Evolutionary conservation across 2,329 filamentous ascomycete species (phyloP), one percentile per base, ranked within the genome.

Genomic region (Escovopsis sp.): DNA sequence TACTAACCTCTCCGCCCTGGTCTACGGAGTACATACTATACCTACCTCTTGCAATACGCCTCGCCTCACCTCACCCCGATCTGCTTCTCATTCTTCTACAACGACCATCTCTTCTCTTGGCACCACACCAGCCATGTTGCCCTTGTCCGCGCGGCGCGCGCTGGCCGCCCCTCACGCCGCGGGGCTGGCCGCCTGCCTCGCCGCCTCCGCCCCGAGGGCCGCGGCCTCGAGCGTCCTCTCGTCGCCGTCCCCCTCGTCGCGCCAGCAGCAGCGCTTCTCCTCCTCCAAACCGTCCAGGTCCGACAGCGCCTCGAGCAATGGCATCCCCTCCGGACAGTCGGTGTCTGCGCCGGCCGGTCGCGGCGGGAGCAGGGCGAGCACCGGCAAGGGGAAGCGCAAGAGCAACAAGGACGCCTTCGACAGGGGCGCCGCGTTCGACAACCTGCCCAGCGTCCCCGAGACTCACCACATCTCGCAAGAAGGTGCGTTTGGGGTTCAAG

Each of bases 371-470:
- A 68, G 68, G 58, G 49, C 64, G 19, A 53, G 57, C 43, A 53
- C 57, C 43, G 60, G 63, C 48, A 70, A 75, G 51, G 76, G 74
- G 65, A 62, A 70, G 53, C 77, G 71, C 60, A 70, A 71, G 55
- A 79, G 76, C 63, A 60, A 61, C 47, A 79, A 76, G 59, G 70
- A 72, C 45, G 57, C 59, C 44, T 59, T 64, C 12, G 61, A 62
- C 12, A 57, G 55, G 44, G 65, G 69, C 46, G 64, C 67, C 44
- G 59, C 65, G 38, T 63, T 72, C 49, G 67, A 65, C 41, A 76
- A 76, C 51, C 68, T 86, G 45, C 83, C 83, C 34, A 80, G 76
- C 58, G 84, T 88, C 36, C 82, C 82, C 43, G 82, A 74, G 58
- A 87, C 83, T 39, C 73, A 81, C 49, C 76, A 86, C 63, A 70